Conservation (phyloP, 306 rosid species). For the Lotus japonicus region DNA sequence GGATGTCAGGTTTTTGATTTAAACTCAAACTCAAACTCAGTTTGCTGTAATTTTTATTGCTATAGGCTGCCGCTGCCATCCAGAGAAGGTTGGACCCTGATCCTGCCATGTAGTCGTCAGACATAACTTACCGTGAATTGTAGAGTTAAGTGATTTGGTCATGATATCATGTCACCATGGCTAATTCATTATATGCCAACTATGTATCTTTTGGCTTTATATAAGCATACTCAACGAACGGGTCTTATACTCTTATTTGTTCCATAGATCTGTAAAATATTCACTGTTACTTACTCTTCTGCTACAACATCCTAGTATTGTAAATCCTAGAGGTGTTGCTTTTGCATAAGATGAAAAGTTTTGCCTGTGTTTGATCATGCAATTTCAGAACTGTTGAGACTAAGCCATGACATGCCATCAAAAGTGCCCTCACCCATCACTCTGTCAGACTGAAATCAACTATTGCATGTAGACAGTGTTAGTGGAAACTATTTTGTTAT, state of each 20-base stretch:
- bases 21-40: background rate
- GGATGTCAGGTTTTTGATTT: background rate
- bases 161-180: background rate
- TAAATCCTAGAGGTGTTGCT: background rate
- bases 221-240: background rate
- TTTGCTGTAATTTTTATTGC: slow-evolving; percentile 11
- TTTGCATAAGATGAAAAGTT: background rate
- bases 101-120: slow-evolving; percentile 48
- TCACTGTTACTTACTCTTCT: background rate
- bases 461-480: background rate
- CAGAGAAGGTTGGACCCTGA: slow-evolving; percentile 97
- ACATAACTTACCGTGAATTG: background rate
- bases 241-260: background rate
- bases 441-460: background rate
- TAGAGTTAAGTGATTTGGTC: slow-evolving; percentile 8
- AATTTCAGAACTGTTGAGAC: no score
- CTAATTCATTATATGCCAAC: slow-evolving; percentile 6
- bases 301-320: background rate
- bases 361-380: no score
- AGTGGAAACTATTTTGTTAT: no score
- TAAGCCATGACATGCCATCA: no score
- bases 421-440: background rate
- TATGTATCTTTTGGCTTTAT: background rate
- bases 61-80: slow-evolving; percentile 95
- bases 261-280: background rate